phyloP scores from a whole-genome alignment of 1,139 yeast species.

The Taphrina wiesneri region DNA sequence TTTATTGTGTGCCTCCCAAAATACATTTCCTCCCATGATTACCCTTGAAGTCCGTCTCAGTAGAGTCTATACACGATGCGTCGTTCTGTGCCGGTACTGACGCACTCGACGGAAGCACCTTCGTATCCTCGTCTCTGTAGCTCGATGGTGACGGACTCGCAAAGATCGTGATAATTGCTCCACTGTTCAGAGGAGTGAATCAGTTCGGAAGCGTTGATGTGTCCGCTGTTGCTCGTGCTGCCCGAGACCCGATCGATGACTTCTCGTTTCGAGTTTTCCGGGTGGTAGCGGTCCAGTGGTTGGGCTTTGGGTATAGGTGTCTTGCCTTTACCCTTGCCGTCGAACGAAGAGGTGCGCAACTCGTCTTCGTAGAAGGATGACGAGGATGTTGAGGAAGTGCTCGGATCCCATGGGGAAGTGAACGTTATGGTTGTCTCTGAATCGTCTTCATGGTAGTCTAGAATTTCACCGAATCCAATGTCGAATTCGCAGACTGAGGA shows the following conservation, averaged over 20 bases:
- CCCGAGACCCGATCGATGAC: constrained; percentile 21
- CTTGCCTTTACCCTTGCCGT: constrained; percentile 22
- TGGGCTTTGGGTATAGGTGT: neutral
- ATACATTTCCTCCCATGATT: neutral
- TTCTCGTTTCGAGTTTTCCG: constrained; percentile 27
- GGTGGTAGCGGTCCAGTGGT: constrained; percentile 24
- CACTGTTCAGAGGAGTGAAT: constrained; percentile 27
- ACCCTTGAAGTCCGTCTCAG: too few relatives aligned
- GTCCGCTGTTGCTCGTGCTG: constrained; percentile 10
- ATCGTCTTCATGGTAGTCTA: constrained; percentile 17
- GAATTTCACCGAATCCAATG: constrained; percentile 19
- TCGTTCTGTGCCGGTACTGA: neutral
- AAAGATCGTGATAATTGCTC: constrained; percentile 25
- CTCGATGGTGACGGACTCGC: constrained; percentile 9
- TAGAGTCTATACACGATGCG: neutral
- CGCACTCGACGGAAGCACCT: constrained; percentile 7
- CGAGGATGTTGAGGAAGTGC: neutral
- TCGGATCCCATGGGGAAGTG: constrained; percentile 2
- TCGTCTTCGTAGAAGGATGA: neutral
- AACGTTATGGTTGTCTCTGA: neutral
- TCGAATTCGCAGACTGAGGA: constrained; percentile 16
- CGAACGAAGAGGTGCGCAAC: constrained; percentile 8
- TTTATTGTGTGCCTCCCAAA: neutral
- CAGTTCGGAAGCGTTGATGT: constrained; percentile 8
- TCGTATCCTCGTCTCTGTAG: neutral